Evolutionary conservation across 192 early-diverging fungal genomes (phyloP).

Genomic region (Podila minutissima): DNA sequence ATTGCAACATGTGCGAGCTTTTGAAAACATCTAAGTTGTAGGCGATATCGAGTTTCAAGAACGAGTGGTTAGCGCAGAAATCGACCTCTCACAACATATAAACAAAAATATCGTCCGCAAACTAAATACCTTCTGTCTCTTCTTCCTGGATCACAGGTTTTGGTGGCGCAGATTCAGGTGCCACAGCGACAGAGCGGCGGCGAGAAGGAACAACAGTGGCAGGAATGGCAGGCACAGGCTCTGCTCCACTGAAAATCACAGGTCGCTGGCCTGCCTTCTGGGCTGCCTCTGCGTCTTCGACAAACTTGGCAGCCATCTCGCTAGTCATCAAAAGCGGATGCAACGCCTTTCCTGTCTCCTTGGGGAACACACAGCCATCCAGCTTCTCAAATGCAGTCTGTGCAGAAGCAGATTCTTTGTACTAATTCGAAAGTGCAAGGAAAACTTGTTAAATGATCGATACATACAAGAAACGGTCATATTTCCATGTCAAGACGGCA

Average conservation of each 20-base stretch:
- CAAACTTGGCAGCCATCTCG: slow-evolving; percentile 17
- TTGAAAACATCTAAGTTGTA: slow-evolving; percentile 14
- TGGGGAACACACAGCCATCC: slow-evolving; percentile 26
- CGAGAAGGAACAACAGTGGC: slow-evolving; percentile 4
- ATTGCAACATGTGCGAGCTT: slow-evolving; percentile 2
- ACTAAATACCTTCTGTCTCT: no score
- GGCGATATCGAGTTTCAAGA: no score
- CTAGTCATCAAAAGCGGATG: slow-evolving; percentile 26
- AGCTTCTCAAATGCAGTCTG: slow-evolving; percentile 17
- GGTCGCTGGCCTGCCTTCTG: slow-evolving; percentile 30
- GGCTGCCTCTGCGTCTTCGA: slow-evolving; percentile 29
- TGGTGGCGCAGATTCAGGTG: neutral
- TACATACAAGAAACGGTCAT: neutral
- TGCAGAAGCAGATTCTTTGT: slow-evolving; percentile 16
- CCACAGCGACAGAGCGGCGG: neutral
- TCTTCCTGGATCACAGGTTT: no score
- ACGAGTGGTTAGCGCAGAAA: no score
- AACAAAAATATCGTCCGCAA: no score
- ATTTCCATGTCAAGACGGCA: neutral
- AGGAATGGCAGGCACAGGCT: neutral
- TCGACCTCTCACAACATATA: no score
- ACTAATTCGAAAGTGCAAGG: slow-evolving; percentile 9
- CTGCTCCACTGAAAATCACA: slow-evolving; percentile 26
- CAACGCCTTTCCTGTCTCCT: slow-evolving; percentile 36
- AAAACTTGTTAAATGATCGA: neutral